Percentiles rank a stretch among this genome's conserved stretches.
Evolutionary conservation across 176 grass and related monocot genomes (phyloP).

Genomic region (Cenchrus purpureus): DNA sequence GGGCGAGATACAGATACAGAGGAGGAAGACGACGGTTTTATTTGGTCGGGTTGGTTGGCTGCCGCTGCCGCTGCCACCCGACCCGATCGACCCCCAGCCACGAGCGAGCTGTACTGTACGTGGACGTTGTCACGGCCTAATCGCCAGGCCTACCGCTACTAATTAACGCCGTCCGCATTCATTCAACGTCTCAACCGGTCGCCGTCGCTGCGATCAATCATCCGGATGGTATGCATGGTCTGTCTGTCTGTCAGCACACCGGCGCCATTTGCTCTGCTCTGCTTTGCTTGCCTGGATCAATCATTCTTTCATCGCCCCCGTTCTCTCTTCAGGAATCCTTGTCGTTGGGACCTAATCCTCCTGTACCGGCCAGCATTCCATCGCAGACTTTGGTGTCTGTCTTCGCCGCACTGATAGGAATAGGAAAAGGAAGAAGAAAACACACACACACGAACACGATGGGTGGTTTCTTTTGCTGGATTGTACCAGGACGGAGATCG

Average conservation of each 20-base stretch:
- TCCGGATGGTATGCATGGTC: not conserved
- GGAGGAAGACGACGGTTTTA: not conserved
- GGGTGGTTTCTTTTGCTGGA: not conserved
- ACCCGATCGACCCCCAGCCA: not conserved
- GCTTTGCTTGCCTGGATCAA: slow-evolving; percentile 35
- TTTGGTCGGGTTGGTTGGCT: slow-evolving; percentile 35
- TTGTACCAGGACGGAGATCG: not conserved
- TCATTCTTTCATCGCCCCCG: slow-evolving; percentile 10
- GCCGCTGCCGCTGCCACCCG: not conserved
- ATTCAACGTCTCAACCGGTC: not conserved
- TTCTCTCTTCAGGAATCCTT: slow-evolving; percentile 10
- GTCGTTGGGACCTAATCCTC: slow-evolving; percentile 11
- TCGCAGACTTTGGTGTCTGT: not conserved
- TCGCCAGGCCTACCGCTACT: not conserved
- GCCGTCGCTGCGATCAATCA: slow-evolving; percentile 32
- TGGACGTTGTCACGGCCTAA: slow-evolving; percentile 23
- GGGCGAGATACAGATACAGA: not conserved
- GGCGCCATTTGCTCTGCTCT: not conserved
- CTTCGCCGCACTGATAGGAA: not conserved
- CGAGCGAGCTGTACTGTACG: slow-evolving; percentile 37
- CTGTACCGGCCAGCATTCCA: slow-evolving; percentile 16
- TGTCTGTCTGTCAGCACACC: not conserved
- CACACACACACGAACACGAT: not conserved
- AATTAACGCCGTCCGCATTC: slow-evolving; percentile 5
- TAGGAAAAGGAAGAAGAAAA: too few species aligned